Conservation (phyloP, 208 protist species). For the Crithidia brevicula region DNA sequence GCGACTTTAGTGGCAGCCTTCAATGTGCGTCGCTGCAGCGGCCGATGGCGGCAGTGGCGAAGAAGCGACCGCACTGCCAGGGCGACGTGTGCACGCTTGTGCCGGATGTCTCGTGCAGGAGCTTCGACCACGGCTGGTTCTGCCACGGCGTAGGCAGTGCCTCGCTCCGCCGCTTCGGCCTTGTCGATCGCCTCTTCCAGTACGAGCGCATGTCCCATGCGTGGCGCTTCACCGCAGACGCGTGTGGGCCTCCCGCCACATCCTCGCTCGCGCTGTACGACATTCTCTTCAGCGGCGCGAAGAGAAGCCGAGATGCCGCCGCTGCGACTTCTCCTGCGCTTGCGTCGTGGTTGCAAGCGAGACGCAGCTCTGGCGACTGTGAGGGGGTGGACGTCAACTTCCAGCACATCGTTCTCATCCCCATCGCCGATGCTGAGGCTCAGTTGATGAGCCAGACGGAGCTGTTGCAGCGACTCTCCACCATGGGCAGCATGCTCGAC, state of each 20-base stretch:
- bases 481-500: conserved; percentile 53
- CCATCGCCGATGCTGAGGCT: conserved; percentile 44
- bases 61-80: conserved; percentile 32
- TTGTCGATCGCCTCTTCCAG: conserved; percentile 57
- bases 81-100: conserved; percentile 39
- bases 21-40: conserved; percentile 6
- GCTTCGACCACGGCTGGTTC: conserved; percentile 53
- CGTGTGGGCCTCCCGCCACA: background rate
- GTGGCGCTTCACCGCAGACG: background rate
- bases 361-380: conserved; percentile 13
- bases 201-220: conserved; percentile 51
- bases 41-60: conserved; percentile 35
- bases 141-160: conserved; percentile 51
- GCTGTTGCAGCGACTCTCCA: conserved; percentile 23
- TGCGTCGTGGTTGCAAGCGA: conserved; percentile 15
- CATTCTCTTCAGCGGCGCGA: conserved; percentile 56
- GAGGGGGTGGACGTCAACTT: conserved; percentile 61
- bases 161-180: conserved; percentile 45
- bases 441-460: conserved; percentile 38
- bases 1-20: conserved; percentile 4
- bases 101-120: conserved; percentile 34
- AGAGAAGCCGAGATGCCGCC: background rate
- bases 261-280: conserved; percentile 39
- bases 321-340: conserved; percentile 4
- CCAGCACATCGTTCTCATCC: conserved; percentile 63